These are phyloP conservation scores for Aspergillus incahuasiensis DNA, from an alignment of 495 filamentous ascomycete species.

Conservation along the genomic window DNA sequence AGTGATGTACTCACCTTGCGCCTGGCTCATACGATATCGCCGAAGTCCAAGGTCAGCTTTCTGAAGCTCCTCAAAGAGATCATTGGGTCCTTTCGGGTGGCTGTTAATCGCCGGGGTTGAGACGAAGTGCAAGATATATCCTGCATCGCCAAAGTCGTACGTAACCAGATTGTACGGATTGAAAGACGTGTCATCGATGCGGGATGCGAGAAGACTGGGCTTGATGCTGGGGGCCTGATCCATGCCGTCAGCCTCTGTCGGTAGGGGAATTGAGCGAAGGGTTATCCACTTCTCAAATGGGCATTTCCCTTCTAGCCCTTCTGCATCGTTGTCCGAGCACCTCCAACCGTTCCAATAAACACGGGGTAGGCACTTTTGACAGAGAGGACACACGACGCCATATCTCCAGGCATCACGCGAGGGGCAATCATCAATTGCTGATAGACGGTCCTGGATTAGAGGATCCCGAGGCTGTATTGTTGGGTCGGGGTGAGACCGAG, in stretches of 20 bases:
- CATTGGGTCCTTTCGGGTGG: constrained; percentile 52
- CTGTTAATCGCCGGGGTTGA: constrained; percentile 48
- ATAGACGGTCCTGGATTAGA: constrained; percentile 34
- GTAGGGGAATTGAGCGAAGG: constrained; percentile 35
- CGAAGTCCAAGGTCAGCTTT: constrained; percentile 51
- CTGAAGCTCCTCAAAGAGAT: constrained; percentile 62
- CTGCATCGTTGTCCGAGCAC: constrained; percentile 37
- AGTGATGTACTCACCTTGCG: constrained; percentile 31
- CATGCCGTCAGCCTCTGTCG: constrained; percentile 28
- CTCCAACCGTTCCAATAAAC: constrained; percentile 60
- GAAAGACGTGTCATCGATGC: constrained; percentile 17
- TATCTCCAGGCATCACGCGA: constrained; percentile 41
- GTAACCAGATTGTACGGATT: constrained; percentile 24
- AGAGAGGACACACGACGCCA: constrained; percentile 72
- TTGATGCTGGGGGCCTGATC: constrained; percentile 20
- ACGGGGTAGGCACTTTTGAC: constrained; percentile 59
- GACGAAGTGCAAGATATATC: constrained; percentile 60
- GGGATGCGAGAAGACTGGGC: constrained; percentile 11
- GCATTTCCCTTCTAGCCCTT: constrained; percentile 40
- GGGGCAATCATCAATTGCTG: constrained; percentile 25
- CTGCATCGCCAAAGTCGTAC: constrained; percentile 40
- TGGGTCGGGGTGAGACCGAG: constrained; percentile 32
- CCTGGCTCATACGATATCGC: constrained; percentile 45
- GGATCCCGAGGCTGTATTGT: constrained; percentile 32
- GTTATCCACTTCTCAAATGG: constrained; percentile 33